Percentiles rank a stretch among this genome's conserved stretches.
Conservation (phyloP, 345 rosid species). For the Salix arbutifolia region DNA sequence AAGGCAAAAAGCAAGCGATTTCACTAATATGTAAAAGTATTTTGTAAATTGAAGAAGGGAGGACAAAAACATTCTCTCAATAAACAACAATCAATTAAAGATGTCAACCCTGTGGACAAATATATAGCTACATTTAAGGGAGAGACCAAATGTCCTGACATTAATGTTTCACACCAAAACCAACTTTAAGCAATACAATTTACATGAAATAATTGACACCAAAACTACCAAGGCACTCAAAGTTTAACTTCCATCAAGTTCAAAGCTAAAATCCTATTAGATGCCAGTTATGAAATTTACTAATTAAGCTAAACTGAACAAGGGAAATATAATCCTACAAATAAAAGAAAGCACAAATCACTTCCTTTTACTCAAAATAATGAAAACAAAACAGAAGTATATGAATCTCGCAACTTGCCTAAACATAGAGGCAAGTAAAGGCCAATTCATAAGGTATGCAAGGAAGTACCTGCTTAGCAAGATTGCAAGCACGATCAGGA, state of each 20-base stretch:
- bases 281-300: not conserved
- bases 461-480: slow-evolving; percentile 73
- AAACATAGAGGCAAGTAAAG: not conserved
- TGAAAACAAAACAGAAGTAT: not conserved
- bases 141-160: not conserved
- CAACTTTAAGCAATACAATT: not conserved
- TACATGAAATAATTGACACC: not conserved
- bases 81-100: not conserved
- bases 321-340: not conserved
- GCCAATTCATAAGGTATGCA: not conserved
- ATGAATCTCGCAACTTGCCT: not conserved
- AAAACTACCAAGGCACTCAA: not conserved
- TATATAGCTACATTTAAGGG: not conserved
- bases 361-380: not conserved
- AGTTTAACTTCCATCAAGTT: not conserved
- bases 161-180: not conserved
- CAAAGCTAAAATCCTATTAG: not conserved
- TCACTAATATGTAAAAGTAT: not conserved
- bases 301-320: not conserved
- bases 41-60: not conserved
- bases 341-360: not conserved
- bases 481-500: slow-evolving; percentile 94
- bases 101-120: not conserved
- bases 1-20: not conserved
- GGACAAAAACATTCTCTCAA: not conserved